Base-by-base conservation (phyloP, 1,284 basidiomycete genomes). In the Tylopilus orsonianus region DNA sequence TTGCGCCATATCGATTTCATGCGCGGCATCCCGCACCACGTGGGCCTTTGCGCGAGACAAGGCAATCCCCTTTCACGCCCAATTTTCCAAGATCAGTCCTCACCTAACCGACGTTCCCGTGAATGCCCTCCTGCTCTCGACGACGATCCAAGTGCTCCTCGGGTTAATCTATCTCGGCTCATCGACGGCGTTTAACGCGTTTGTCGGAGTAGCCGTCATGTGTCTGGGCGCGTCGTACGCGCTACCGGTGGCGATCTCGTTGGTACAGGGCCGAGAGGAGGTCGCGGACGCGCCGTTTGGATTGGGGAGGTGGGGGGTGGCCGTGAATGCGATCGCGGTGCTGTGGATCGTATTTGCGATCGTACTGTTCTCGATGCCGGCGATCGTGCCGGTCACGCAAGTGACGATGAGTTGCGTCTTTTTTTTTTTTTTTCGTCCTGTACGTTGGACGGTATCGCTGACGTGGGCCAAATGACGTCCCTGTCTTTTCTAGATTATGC, bases 11-110 rank as follows among this genome's bases (percentile, higher is more conserved):
- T 81, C 81, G 18, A 79, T 84, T 53, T 75, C 80, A 49, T 83
- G 81, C 41, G 82, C 81, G 2, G 77, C 81, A 10, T 85, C 83
- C 1, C 76, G 87, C 16, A 81, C 85, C 59, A 81, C 80, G 2
- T 84, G 82, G 71, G 79, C 81, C 30, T 87, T 90, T 55, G 85
- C 86, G 0, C 74, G 85, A 1, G 87, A 90, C 66, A 70, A 74
- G 45, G 85, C 83, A 8, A 73, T 88, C 18, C 84, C 83, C 2
- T 78, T 84, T 56, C 75, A 78, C 22, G 41, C 47, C 2, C 60
- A 73, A 41, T 81, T 87, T 60, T 64, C 78, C 2, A 68, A 66
- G 26, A 71, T 84, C 54, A 75, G 78, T 56, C 50, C 50, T 30
- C 68, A 43, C 41, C 48, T 67, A 36, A 32, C 54, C 2, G 75